Evolutionary conservation across 176 grass and related monocot genomes (phyloP), one percentile per base, ranked within the genome.

Genomic region (Oryza glaberrima): DNA sequence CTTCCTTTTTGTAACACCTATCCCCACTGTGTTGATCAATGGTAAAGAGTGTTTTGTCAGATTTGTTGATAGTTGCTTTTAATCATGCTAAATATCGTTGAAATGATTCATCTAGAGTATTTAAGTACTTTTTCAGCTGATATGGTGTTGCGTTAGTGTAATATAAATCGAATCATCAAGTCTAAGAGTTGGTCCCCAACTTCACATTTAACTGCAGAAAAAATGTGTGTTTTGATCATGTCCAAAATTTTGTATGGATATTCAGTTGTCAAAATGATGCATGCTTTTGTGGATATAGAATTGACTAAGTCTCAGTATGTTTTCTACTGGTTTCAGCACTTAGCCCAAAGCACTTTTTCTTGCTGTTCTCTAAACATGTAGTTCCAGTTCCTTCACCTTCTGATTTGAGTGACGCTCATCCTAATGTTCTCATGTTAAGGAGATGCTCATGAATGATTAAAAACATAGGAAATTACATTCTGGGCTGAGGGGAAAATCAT

Each of bases 41-140:
- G 46, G 9, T 67, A n/a, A 14, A 67, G 16, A 32, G 6, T 20
- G 17, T 51, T 54, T 38, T 40, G 0, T 71, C n/a, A 67, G 19
- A 41, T 58, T 82, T 34, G 22, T 2, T 85, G 15, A 71, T 82
- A 25, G 15, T 85, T 82, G 22, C n/a, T 44, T 72, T 81, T 8
- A 25, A 54, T 77, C 38, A 1, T 0, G 11, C 43, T 65, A 88
- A 73, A n/a, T 67, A 5, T 56, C 74, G 54, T 68, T 47, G 13
- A 78, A 66, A 17, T 30, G 1, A 26, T 28, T 41, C 4, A 10
- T 64, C 2, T 13, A 58, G n/a, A 69, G 43, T 47, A 80, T 4
- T 9, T 36, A 68, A 5, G 3, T 80, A 1, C 44, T 54, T 23
- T 81, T 2, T 48, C 48, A 32, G 11, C 70, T 72, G 30, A 40